Conservation (phyloP, 257 asterid genomes). For the Fraxinus cuspidata region DNA sequence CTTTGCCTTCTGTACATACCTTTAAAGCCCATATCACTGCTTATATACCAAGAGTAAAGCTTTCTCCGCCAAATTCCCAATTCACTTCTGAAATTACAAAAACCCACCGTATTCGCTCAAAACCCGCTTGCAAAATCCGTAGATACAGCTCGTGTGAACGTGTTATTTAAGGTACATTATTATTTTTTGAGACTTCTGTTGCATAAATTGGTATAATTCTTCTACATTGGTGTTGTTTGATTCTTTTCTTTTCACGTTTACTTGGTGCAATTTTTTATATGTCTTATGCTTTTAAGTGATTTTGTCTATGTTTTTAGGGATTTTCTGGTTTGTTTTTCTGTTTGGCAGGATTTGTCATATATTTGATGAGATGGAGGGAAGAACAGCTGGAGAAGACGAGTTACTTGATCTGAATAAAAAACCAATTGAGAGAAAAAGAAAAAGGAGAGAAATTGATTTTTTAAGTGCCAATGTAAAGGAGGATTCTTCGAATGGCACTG, state of each 20-base stretch:
- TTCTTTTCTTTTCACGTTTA: constrained; percentile 9
- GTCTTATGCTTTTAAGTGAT: constrained; percentile 7
- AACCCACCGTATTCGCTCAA: constrained; percentile 19
- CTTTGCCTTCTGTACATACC: background rate
- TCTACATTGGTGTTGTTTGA: constrained; percentile 10
- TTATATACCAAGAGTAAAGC: background rate
- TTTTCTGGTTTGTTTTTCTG: constrained; percentile 11
- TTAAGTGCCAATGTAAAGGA: constrained; percentile 27
- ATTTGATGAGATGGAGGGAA: background rate
- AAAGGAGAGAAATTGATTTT: constrained; percentile 34
- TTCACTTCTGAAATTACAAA: background rate
- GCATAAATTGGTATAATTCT: constrained; percentile 41
- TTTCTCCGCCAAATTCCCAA: constrained; percentile 35
- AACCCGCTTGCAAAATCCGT: constrained; percentile 27
- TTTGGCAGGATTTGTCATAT: constrained; percentile 29
- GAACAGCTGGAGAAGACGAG: constrained; percentile 28
- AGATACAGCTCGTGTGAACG: constrained; percentile 44
- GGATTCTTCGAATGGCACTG: constrained; percentile 32
- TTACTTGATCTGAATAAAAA: constrained; percentile 56
- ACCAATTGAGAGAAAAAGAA: constrained; percentile 47
- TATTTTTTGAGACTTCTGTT: background rate
- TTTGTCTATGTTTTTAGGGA: background rate
- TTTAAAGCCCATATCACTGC: background rate
- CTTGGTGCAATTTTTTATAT: constrained; percentile 14
- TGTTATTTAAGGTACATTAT: constrained; percentile 29